Evolutionary conservation across 2,329 filamentous ascomycete genomes (phyloP).

Genomic region (Xylariaceae sp.): DNA sequence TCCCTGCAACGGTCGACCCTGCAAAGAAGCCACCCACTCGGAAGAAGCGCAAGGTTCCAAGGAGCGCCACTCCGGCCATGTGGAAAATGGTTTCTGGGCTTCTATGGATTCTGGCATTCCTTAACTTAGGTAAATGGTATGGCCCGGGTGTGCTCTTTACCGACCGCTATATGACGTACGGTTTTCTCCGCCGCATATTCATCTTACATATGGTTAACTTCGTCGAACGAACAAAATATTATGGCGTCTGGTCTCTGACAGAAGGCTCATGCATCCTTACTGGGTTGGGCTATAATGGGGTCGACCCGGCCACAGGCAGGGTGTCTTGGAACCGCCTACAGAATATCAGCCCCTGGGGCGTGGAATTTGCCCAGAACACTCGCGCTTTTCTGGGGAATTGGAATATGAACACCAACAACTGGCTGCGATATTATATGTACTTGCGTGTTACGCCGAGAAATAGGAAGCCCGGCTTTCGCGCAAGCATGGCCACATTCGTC

Average conservation of each 20-base stretch:
- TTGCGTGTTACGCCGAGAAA: conserved; percentile 90
- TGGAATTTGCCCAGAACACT: conserved; percentile 92
- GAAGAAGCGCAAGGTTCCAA: conserved; percentile 87
- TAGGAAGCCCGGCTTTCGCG: conserved; percentile 93
- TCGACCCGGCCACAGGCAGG: conserved; percentile 79
- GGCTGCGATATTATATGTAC: conserved; percentile 94
- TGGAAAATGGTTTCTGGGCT: conserved; percentile 71
- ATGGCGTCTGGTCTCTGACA: conserved; percentile 89
- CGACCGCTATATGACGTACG: conserved; percentile 62
- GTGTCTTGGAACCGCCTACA: conserved; percentile 83
- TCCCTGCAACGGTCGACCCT: conserved; percentile 76
- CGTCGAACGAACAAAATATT: conserved; percentile 85
- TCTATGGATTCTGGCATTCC: conserved; percentile 73
- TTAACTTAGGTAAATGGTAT: conserved; percentile 68
- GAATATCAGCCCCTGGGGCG: conserved; percentile 80
- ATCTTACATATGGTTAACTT: conserved; percentile 80
- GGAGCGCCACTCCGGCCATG: conserved; percentile 79
- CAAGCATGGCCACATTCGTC: conserved; percentile 87
- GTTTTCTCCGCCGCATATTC: conserved; percentile 69
- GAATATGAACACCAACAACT: conserved; percentile 99
- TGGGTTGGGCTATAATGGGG: conserved; percentile 88
- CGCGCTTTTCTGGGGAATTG: conserved; percentile 85
- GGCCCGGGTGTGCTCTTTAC: conserved; percentile 58
- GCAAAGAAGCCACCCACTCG: conserved; percentile 79
- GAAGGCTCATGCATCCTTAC: conserved; percentile 93